Base-by-base conservation (phyloP, 805 yeast genomes). In the Clavispora fructus region DNA sequence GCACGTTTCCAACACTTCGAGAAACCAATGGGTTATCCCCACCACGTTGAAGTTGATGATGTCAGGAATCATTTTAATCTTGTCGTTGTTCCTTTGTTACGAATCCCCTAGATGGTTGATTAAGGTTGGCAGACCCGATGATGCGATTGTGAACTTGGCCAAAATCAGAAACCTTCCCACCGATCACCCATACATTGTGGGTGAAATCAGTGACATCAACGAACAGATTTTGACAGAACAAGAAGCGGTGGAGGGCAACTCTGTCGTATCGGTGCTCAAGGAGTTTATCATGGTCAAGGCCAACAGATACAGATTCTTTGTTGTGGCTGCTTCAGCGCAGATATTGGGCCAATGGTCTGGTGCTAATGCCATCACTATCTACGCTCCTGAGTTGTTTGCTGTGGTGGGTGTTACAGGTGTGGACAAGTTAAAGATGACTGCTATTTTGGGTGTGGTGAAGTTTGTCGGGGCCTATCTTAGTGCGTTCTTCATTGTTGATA, bases 171-270 rank as follows among this genome's bases (percentile, higher is more conserved):
- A 69, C 32, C 62, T 77, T 39, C 67, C 74, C 4, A 59, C 58
- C 13, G 75, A 72, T 49, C 79, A 78, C 53, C 76, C 80, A 6
- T 76, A 70, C 55, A 66, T 79, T 41, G 56, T 73, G 26, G 67
- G 75, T 46, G 85, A 79, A 55, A 63, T 61, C 65, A 0, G 57
- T 45, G 48, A 82, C 57, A 43, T 70, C 64, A 17, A 58, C 56
- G 35, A 87, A 60, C 41, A 85, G 61, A 58, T 87, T 85, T 58
- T 65, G 77, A 11, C 88, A 74, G 41, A 89, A 52, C 61, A 85
- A 87, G 37, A 89, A 65, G 67, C 68, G 14, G 48, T 47, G 26
- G 41, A 43, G 13, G 52, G 50, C 14, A 46, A 49, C 39, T 41
- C 42, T 16, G 39, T 30, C 28, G 56, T 62, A 13, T 50, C 54